Evolutionary conservation across 768 basidiomycete species (phyloP), one percentile per base, ranked within the genome.

Genomic region (Trametes meyenii): DNA sequence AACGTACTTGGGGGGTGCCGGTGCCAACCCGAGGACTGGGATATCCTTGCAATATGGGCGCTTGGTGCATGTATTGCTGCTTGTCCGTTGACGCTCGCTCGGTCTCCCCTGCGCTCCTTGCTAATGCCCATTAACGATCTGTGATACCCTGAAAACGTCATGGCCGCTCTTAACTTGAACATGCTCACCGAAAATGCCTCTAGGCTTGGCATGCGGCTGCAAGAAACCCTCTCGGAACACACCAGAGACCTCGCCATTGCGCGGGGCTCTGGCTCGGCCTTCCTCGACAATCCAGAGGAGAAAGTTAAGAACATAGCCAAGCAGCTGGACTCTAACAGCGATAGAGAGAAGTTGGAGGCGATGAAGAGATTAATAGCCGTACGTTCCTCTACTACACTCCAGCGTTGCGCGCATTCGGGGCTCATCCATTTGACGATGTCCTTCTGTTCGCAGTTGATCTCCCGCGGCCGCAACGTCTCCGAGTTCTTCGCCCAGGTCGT

Each of bases 401-500:
- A 43, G 26, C 23, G 19, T 36, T 51, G 13, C 46, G 17, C 40
- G n/a, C 50, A 39, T 19, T 46, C 39, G 13, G 14, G 21, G 50
- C 39, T 19, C 21, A 46, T 17, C 5, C 48, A 17, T 17, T 3
- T 8, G 4, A 14, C 26, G 12, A 17, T 35, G 56, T 58, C 52
- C 55, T 58, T 54, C 55, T 48, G n/a, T 39, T 42, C 49, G 29
- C 70, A 95, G 93, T 84, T 96, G 74, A 96, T 96, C 56, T 94
- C 92, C 40, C 96, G 96, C 78, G 88, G 89, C 50, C 88, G 92
- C 55, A 89, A 94, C 66, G 92, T 97, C 65, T 89, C 95, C 24
- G 85, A 89, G 62, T 96, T 94, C 82, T 98, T 98, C 70, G 92
- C 97, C 5, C 91, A 92, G 70, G 97, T 99, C 26, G 95, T 98